phyloP scores from a whole-genome alignment of 1,284 basidiomycete genomes.

The Vanrija humicola region DNA sequence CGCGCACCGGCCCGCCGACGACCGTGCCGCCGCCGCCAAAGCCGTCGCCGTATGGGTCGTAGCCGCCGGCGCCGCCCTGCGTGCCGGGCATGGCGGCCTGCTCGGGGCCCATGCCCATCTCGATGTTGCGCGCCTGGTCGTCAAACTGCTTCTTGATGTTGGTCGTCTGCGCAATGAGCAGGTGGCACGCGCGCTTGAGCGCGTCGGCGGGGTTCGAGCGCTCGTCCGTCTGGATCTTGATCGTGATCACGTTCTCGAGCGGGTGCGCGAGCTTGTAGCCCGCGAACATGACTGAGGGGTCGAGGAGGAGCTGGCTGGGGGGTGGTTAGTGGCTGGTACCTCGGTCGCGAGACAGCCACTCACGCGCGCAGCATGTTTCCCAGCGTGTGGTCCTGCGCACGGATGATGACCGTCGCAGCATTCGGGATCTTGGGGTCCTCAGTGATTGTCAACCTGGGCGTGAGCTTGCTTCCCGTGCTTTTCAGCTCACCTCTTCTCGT shows the following conservation, averaged over 20 bases:
- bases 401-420: slow-evolving; percentile 86
- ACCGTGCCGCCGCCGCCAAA: slow-evolving; percentile 19
- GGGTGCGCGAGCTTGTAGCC: slow-evolving; percentile 98
- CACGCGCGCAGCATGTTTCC: slow-evolving; percentile 93
- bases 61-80: slow-evolving; percentile 16
- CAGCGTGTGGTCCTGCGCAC: slow-evolving; percentile 96
- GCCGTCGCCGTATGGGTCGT: slow-evolving; percentile 45
- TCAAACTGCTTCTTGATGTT: slow-evolving; percentile 51
- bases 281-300: slow-evolving; percentile 84
- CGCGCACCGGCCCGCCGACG: slow-evolving; percentile 13
- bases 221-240: slow-evolving; percentile 96
- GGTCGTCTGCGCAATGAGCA: slow-evolving; percentile 71
- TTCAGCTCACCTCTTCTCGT: slow-evolving; percentile 77
- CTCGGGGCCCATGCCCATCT: slow-evolving; percentile 48
- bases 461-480: not conserved
- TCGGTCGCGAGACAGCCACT: slow-evolving; percentile 42
- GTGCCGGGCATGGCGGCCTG: slow-evolving; percentile 16
- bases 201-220: slow-evolving; percentile 74
- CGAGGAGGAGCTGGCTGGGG: slow-evolving; percentile 74
- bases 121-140: slow-evolving; percentile 52
- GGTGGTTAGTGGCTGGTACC: not conserved
- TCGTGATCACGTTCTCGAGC: slow-evolving; percentile 83
- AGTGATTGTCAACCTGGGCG: slow-evolving; percentile 73
- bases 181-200: slow-evolving; percentile 77
- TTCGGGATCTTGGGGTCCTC: slow-evolving; percentile 98